phyloP scores from a whole-genome alignment of 192 early-diverging fungal genomes.

The Entomortierella parvispora region DNA sequence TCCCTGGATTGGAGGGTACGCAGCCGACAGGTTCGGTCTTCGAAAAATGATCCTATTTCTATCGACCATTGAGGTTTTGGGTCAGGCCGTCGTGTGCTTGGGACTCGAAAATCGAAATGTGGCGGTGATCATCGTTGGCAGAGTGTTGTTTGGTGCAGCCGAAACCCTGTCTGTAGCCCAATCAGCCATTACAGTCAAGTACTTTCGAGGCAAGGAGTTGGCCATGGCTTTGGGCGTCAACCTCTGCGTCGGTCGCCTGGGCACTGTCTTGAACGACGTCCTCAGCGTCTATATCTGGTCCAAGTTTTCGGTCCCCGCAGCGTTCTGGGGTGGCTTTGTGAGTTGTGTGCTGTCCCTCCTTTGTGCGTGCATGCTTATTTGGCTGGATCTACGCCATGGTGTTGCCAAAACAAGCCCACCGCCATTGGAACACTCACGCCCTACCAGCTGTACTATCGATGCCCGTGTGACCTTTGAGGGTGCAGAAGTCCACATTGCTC shows the following conservation, averaged over 20 bases:
- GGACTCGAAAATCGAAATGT: constrained; percentile 46
- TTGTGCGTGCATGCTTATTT: constrained; percentile 6
- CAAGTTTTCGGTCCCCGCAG: constrained; percentile 49
- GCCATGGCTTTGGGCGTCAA: constrained; percentile 65
- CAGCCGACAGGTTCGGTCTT: constrained; percentile 58
- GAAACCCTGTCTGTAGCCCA: constrained; percentile 61
- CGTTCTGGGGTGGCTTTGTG: constrained; percentile 60
- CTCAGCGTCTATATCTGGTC: constrained; percentile 60
- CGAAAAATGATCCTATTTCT: constrained; percentile 49
- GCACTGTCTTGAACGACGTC: constrained; percentile 67
- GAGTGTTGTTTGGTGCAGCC: constrained; percentile 68
- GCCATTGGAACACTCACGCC: constrained; percentile 7
- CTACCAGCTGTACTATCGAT: constrained; percentile 13
- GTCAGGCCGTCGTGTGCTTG: constrained; percentile 61
- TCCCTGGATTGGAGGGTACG: constrained; percentile 64
- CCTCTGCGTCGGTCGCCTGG: constrained; percentile 50
- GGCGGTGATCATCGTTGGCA: constrained; percentile 41
- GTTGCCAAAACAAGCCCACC: neutral
- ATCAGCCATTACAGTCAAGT: constrained; percentile 60
- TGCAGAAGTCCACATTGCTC: too few relatives aligned
- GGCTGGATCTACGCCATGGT: constrained; percentile 16
- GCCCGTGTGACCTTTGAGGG: neutral
- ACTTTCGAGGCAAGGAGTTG: constrained; percentile 65
- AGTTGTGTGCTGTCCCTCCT: constrained; percentile 57
- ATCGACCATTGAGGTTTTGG: constrained; percentile 40